Conservation (phyloP, 1,139 yeast genomes). For the Nakaseomyces uthaithaninus region DNA sequence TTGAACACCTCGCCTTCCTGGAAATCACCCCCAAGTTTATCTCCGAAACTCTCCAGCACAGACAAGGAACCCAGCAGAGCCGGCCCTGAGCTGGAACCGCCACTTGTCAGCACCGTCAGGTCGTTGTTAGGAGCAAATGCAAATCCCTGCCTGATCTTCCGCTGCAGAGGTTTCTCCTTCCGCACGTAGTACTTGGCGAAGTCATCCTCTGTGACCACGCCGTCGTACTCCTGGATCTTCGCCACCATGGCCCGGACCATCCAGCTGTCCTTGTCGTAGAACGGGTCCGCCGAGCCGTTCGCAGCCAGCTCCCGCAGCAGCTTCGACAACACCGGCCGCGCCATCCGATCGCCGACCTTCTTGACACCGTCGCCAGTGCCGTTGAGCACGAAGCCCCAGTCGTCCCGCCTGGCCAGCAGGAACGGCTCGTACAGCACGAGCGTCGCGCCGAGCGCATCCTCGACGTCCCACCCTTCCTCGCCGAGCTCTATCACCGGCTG, state of each 20-base stretch:
- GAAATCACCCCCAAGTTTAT: conserved; percentile 38
- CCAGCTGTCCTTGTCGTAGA: conserved; percentile 79
- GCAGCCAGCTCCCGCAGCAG: conserved; percentile 61
- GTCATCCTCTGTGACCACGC: conserved; percentile 55
- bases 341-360: conserved; percentile 50
- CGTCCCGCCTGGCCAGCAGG: conserved; percentile 30
- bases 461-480: conserved; percentile 56
- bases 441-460: conserved; percentile 42
- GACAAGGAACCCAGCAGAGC: conserved; percentile 71
- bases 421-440: conserved; percentile 35
- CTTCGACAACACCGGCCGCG: conserved; percentile 52
- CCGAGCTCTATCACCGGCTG: conserved; percentile 69
- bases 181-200: conserved; percentile 52
- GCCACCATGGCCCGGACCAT: conserved; percentile 50
- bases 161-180: conserved; percentile 47
- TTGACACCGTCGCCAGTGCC: conserved; percentile 31
- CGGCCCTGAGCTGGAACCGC: conserved; percentile 78
- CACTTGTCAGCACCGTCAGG: conserved; percentile 54
- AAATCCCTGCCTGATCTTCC: conserved; percentile 28
- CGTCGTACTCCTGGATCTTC: conserved; percentile 44
- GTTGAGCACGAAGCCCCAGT: conserved; percentile 50
- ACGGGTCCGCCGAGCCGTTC: conserved; percentile 67
- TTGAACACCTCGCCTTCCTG: conserved; percentile 50
- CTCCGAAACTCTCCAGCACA: conserved; percentile 43
- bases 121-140: conserved; percentile 35